Evolutionary conservation across 2,329 filamentous ascomycete species (phyloP).

Genomic region (Clonostachys solani): DNA sequence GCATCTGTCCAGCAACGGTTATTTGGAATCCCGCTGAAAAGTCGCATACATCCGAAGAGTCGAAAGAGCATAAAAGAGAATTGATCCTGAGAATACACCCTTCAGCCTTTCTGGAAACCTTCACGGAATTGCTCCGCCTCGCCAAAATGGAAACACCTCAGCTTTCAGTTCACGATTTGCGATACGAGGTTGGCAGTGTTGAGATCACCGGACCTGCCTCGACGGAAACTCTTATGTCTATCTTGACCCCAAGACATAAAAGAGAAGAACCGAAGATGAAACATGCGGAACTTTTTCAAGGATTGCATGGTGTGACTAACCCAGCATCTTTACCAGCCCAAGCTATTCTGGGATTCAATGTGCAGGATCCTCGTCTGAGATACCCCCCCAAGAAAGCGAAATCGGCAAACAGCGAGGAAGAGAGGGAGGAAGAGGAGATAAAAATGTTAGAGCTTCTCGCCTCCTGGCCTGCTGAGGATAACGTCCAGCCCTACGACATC

Average conservation of each 20-base stretch:
- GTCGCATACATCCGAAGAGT: slow-evolving; percentile 6
- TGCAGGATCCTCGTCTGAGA: slow-evolving; percentile 74
- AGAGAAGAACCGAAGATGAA: slow-evolving; percentile 16
- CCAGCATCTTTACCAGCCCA: slow-evolving; percentile 66
- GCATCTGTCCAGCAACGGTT: slow-evolving; percentile 68
- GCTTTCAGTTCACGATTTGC: slow-evolving; percentile 62
- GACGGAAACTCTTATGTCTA: slow-evolving; percentile 69
- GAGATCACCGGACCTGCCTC: slow-evolving; percentile 64
- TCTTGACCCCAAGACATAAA: slow-evolving; percentile 52
- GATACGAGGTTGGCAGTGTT: slow-evolving; percentile 62
- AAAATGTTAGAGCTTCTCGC: slow-evolving; percentile 57
- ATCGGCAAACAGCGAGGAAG: slow-evolving; percentile 7
- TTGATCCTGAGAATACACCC: slow-evolving; percentile 78
- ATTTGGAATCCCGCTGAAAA: slow-evolving; percentile 61
- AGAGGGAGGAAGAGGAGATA: slow-evolving; percentile 16
- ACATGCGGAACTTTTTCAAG: slow-evolving; percentile 45
- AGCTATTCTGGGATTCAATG: slow-evolving; percentile 66
- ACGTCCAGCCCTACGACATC: slow-evolving; percentile 44
- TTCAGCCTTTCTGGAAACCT: slow-evolving; percentile 68
- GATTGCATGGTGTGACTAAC: slow-evolving; percentile 58
- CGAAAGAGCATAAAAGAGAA: slow-evolving; percentile 25
- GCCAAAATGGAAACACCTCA: slow-evolving; percentile 57
- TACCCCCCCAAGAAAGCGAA: slow-evolving; percentile 62
- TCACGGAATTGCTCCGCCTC: slow-evolving; percentile 55
- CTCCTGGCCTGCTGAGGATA: slow-evolving; percentile 61